Percentiles rank a stretch among this genome's conserved stretches.
These are phyloP conservation scores for Rostrohypoxylon terebratum DNA, from an alignment of 495 filamentous ascomycete genomes.

Conservation along the genomic window DNA sequence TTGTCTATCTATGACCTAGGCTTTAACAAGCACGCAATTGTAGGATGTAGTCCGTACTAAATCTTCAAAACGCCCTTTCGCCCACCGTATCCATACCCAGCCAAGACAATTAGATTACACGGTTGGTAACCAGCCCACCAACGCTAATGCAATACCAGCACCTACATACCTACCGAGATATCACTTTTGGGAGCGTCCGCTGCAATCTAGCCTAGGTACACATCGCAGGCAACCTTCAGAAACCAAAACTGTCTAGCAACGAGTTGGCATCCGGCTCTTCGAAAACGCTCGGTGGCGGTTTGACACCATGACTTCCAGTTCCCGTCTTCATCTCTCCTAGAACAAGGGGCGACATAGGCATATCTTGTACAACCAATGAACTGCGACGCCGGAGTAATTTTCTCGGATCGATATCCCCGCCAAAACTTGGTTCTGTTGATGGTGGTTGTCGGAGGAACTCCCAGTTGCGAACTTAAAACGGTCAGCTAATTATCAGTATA, in stretches of 20 bases:
- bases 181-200: neutral
- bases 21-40: neutral
- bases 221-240: slow-evolving; percentile 50
- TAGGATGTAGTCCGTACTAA: neutral
- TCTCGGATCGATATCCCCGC: slow-evolving; percentile 69
- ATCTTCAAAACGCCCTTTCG: neutral
- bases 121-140: neutral
- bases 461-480: slow-evolving; percentile 78
- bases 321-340: slow-evolving; percentile 59
- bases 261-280: slow-evolving; percentile 90
- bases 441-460: slow-evolving; percentile 74
- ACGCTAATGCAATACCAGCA: slow-evolving; percentile 9
- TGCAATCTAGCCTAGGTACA: slow-evolving; percentile 3
- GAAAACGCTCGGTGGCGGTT: slow-evolving; percentile 80
- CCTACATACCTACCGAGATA: neutral
- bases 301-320: slow-evolving; percentile 60
- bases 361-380: slow-evolving; percentile 83
- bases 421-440: slow-evolving; percentile 44
- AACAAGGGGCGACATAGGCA: slow-evolving; percentile 61
- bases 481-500: neutral
- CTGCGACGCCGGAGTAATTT: slow-evolving; percentile 77
- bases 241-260: slow-evolving; percentile 83
- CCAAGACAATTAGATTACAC: slow-evolving; percentile 20
- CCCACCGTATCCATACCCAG: slow-evolving; percentile 5
- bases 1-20: neutral